These are phyloP conservation scores for Teunomyces stri DNA, from an alignment of 805 yeast genomes.

Conservation along the genomic window DNA sequence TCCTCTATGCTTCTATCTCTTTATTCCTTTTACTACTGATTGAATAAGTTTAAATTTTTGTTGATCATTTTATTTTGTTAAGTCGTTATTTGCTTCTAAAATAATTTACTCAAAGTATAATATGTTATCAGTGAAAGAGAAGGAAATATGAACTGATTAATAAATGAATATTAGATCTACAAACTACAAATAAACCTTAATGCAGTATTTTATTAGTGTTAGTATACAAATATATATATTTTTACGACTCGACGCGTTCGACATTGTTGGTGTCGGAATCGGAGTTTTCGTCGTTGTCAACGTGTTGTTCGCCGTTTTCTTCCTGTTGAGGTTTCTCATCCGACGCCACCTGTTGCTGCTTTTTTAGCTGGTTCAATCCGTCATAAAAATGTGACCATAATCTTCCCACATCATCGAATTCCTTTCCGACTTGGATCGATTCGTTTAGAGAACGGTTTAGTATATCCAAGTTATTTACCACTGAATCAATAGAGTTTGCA, in stretches of 20 bases:
- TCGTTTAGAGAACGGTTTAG: constrained; percentile 67
- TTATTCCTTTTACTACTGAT: constrained; percentile 3
- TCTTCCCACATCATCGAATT: constrained; percentile 67
- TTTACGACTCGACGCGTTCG: neutral
- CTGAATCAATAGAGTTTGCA: constrained; percentile 57
- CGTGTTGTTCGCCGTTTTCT: neutral
- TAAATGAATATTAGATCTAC: neutral
- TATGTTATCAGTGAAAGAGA: constrained; percentile 1
- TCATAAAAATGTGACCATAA: constrained; percentile 70
- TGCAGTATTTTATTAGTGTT: neutral
- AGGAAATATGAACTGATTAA: neutral
- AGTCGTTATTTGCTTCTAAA: constrained; percentile 3
- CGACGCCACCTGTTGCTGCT: neutral
- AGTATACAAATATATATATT: neutral
- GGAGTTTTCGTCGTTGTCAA: neutral
- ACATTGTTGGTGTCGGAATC: neutral
- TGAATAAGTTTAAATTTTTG: constrained; percentile 4
- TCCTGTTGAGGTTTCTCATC: neutral
- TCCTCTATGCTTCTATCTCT: constrained; percentile 3
- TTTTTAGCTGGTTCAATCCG: constrained; percentile 15
- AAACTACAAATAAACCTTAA: neutral
- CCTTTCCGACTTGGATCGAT: constrained; percentile 70
- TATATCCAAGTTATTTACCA: constrained; percentile 59
- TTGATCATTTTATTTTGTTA: constrained; percentile 2
- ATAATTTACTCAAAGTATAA: neutral